Evolutionary conservation across 257 asterid genomes (phyloP).

Genomic region (Knoxia roxburghii): DNA sequence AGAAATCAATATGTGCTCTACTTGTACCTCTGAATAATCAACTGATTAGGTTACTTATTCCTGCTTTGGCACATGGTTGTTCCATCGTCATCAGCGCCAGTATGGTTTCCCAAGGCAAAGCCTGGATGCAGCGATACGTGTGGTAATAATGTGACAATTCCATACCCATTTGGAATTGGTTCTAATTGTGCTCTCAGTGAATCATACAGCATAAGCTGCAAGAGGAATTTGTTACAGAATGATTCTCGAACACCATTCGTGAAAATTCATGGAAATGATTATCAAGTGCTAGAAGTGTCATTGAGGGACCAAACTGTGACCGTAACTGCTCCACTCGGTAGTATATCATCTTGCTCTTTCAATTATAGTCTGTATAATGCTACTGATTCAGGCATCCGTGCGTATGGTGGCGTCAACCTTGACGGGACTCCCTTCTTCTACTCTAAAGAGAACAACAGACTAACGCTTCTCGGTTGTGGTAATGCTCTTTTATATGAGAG

Average conservation of each 20-base stretch:
- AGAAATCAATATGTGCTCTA: neutral
- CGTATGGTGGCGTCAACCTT: slow-evolving; percentile 5
- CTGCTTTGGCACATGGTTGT: neutral
- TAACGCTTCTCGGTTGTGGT: slow-evolving; percentile 25
- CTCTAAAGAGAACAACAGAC: slow-evolving; percentile 10
- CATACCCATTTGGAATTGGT: slow-evolving; percentile 25
- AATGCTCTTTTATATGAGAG: slow-evolving; percentile 15
- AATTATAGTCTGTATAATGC: neutral
- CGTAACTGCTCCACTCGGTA: neutral
- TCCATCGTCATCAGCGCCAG: neutral
- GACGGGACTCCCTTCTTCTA: slow-evolving; percentile 14
- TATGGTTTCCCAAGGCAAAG: slow-evolving; percentile 3
- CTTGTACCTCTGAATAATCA: neutral
- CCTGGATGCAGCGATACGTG: neutral
- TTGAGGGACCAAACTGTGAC: slow-evolving; percentile 18
- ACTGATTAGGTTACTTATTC: neutral
- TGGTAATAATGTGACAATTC: slow-evolving; percentile 18
- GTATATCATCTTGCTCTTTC: neutral
- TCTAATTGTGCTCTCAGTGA: slow-evolving; percentile 12
- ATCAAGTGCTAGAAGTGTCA: slow-evolving; percentile 11
- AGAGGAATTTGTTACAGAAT: neutral
- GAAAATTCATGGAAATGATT: neutral
- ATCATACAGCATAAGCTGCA: slow-evolving; percentile 16
- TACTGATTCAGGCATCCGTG: neutral
- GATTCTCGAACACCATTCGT: slow-evolving; percentile 1